phyloP scores from a whole-genome alignment of 164 flowering plant species.

The Stephania cephalantha region DNA sequence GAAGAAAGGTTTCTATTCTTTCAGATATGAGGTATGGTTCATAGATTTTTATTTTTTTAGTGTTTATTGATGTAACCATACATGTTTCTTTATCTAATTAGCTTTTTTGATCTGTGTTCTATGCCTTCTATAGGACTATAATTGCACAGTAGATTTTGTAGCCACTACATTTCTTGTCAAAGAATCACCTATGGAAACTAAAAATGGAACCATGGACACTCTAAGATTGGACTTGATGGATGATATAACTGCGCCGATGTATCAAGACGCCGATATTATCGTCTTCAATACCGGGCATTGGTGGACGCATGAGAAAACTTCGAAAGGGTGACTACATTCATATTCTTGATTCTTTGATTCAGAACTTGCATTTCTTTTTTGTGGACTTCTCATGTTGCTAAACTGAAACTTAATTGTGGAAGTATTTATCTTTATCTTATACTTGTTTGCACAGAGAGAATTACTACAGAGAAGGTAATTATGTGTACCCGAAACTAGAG shows the following conservation, averaged over 20 bases:
- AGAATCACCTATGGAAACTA: slow-evolving; percentile 33
- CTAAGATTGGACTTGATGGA: slow-evolving; percentile 80
- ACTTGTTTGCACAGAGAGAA: slow-evolving; percentile 44
- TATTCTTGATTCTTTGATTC: background rate
- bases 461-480: slow-evolving; percentile 83
- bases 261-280: slow-evolving; percentile 57
- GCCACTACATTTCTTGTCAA: slow-evolving; percentile 67
- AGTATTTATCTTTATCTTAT: background rate
- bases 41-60: no score
- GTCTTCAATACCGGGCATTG: slow-evolving; percentile 90
- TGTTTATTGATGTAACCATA: background rate
- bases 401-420: background rate
- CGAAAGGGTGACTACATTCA: slow-evolving; percentile 51
- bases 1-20: slow-evolving; percentile 63
- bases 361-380: background rate
- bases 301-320: slow-evolving; percentile 98
- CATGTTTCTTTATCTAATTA: background rate
- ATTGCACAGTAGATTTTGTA: slow-evolving; percentile 68
- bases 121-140: slow-evolving; percentile 51
- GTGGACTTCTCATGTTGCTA: background rate
- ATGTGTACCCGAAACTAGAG: slow-evolving; percentile 58
- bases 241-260: slow-evolving; percentile 36
- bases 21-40: slow-evolving; percentile 64
- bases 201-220: slow-evolving; percentile 55
- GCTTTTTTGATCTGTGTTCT: background rate